These are phyloP conservation scores for Funneliformis caledonium DNA, from an alignment of 371 early-diverging fungal genomes.

Conservation along the genomic window DNA sequence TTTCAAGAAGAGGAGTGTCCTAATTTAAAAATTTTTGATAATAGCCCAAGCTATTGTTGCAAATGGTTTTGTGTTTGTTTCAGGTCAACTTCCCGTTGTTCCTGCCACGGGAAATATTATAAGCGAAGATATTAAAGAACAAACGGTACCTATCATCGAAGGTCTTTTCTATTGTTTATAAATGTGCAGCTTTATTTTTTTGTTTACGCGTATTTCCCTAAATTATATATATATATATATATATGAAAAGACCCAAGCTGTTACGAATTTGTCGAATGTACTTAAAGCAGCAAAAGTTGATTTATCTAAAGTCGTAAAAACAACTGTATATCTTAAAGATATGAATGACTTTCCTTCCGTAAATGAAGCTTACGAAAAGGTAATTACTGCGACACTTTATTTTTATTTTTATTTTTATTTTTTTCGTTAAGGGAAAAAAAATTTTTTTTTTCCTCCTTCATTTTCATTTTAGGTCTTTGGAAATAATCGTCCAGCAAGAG, in stretches of 20 bases:
- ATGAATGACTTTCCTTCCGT: slow-evolving; percentile 87
- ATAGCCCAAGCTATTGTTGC: slow-evolving; percentile 83
- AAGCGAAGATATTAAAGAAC: slow-evolving; percentile 68
- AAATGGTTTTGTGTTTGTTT: slow-evolving; percentile 84
- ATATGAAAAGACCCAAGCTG: slow-evolving; percentile 57
- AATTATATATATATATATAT: slow-evolving; percentile 4
- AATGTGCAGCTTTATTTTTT: not conserved
- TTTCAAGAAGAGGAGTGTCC: not conserved
- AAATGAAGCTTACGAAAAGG: slow-evolving; percentile 82
- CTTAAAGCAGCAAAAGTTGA: slow-evolving; percentile 76
- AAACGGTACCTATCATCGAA: slow-evolving; percentile 55
- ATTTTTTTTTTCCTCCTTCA: not conserved
- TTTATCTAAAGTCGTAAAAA: slow-evolving; percentile 84
- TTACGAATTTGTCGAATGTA: slow-evolving; percentile 79
- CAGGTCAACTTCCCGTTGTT: slow-evolving; percentile 79
- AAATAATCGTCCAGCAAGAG: slow-evolving; percentile 79
- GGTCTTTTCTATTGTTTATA: not conserved
- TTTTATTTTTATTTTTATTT: slow-evolving; percentile 10
- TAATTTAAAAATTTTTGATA: not conserved
- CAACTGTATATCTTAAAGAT: slow-evolving; percentile 90
- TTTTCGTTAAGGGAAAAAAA: not conserved
- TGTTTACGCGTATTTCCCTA: not conserved
- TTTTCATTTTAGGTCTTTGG: slow-evolving; percentile 58
- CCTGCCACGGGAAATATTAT: slow-evolving; percentile 68
- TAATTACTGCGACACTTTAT: slow-evolving; percentile 43